phyloP scores from a whole-genome alignment of 139 green algal species.

The Zygnema cylindricum region DNA sequence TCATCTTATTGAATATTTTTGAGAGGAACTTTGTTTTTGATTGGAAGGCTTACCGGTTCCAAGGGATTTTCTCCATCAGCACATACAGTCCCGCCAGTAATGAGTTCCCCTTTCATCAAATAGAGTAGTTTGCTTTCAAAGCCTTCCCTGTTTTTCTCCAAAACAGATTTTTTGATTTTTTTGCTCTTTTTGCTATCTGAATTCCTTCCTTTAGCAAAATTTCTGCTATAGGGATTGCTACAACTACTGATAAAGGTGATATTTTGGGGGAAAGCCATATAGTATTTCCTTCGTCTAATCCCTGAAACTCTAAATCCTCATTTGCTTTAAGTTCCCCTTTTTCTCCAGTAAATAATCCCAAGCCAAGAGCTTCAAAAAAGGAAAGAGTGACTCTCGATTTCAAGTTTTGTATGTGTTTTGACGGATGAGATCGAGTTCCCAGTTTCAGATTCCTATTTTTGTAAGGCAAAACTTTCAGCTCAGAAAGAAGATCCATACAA shows the following conservation, averaged over 20 bases:
- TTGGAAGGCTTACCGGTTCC: no score
- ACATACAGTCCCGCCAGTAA: conserved; percentile 8
- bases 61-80: conserved; percentile 14
- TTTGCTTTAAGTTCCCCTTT: not conserved
- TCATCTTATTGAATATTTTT: no score
- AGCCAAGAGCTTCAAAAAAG: not conserved
- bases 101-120: not conserved
- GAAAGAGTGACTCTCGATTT: not conserved
- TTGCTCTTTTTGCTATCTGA: not conserved
- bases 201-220: not conserved
- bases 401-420: not conserved
- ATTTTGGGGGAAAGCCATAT: not conserved
- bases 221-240: not conserved
- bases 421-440: no score
- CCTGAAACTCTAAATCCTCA: not conserved
- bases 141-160: not conserved
- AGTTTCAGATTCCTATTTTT: no score
- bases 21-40: no score
- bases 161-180: not conserved
- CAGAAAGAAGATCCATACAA: no score
- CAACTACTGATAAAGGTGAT: not conserved
- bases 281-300: not conserved
- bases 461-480: no score
- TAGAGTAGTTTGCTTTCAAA: not conserved
- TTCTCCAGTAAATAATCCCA: not conserved